These are phyloP conservation scores for Penicillium canariense DNA, from an alignment of 495 filamentous ascomycete species.

Conservation along the genomic window DNA sequence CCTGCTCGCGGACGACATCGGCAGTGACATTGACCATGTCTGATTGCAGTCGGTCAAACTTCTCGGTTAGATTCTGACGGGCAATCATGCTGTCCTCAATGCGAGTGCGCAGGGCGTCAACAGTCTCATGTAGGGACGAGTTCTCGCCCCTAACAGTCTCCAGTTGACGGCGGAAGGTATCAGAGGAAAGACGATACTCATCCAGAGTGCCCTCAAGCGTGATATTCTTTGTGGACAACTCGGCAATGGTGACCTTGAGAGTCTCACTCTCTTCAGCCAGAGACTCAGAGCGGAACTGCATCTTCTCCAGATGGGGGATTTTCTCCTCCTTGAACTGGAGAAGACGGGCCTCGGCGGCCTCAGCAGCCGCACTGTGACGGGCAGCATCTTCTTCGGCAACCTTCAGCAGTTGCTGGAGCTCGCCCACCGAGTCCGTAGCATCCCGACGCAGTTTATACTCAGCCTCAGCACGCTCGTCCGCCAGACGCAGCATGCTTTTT, in stretches of 20 bases:
- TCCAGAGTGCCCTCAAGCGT: slow-evolving; percentile 57
- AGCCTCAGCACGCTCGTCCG: slow-evolving; percentile 51
- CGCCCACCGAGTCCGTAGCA: slow-evolving; percentile 69
- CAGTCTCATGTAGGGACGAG: slow-evolving; percentile 58
- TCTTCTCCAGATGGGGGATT: slow-evolving; percentile 47
- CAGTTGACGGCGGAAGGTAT: slow-evolving; percentile 53
- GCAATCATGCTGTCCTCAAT: slow-evolving; percentile 80
- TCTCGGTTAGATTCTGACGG: slow-evolving; percentile 72
- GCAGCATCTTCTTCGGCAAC: slow-evolving; percentile 70
- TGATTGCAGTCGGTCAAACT: slow-evolving; percentile 77
- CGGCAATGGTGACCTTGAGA: slow-evolving; percentile 61
- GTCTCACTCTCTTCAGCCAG: slow-evolving; percentile 64
- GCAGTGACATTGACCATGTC: slow-evolving; percentile 76
- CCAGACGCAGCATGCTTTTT: slow-evolving; percentile 52
- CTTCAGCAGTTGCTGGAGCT: slow-evolving; percentile 67
- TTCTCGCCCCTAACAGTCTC: slow-evolving; percentile 56
- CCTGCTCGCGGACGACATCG: slow-evolving; percentile 76
- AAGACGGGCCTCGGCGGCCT: slow-evolving; percentile 60
- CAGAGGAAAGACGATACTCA: slow-evolving; percentile 58
- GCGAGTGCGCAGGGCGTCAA: slow-evolving; percentile 67
- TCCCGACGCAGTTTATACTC: slow-evolving; percentile 65
- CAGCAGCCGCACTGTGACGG: slow-evolving; percentile 65
- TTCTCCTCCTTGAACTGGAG: slow-evolving; percentile 53
- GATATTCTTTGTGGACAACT: slow-evolving; percentile 57
- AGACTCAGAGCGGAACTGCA: slow-evolving; percentile 57